Evolutionary conservation across 2,329 filamentous ascomycete genomes (phyloP).

Genomic region (Paracoccidioides brasiliensis): DNA sequence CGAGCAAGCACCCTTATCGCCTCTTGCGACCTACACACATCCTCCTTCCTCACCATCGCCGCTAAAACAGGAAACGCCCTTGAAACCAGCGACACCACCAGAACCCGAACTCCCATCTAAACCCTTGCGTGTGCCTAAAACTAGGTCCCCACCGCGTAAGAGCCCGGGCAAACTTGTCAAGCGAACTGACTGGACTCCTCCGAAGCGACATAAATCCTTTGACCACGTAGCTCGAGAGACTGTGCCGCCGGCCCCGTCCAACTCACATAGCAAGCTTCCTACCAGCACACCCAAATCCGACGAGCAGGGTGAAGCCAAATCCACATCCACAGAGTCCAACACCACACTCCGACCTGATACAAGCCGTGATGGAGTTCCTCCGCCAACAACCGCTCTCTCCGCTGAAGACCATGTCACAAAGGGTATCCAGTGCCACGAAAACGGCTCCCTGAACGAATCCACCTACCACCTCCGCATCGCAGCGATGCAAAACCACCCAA

Average conservation of each 20-base stretch:
- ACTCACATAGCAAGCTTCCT: neutral
- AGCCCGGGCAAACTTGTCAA: neutral
- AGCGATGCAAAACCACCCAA: slow-evolving; percentile 71
- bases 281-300: slow-evolving; percentile 6
- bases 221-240: slow-evolving; percentile 6
- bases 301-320: slow-evolving; percentile 32
- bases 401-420: slow-evolving; percentile 80
- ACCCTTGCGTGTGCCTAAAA: neutral
- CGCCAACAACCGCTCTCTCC: slow-evolving; percentile 15
- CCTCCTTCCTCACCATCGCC: slow-evolving; percentile 17
- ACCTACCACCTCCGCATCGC: slow-evolving; percentile 91
- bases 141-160: neutral
- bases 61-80: slow-evolving; percentile 17
- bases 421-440: slow-evolving; percentile 80
- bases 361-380: slow-evolving; percentile 16
- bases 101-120: neutral
- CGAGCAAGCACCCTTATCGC: slow-evolving; percentile 23
- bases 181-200: neutral
- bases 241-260: neutral
- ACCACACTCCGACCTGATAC: slow-evolving; percentile 43
- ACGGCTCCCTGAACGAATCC: slow-evolving; percentile 77
- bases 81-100: slow-evolving; percentile 9
- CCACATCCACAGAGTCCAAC: slow-evolving; percentile 49
- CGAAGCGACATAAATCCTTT: slow-evolving; percentile 6
- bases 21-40: slow-evolving; percentile 9